Evolutionary conservation across 2,329 filamentous ascomycete species (phyloP).

Genomic region (Tolypocladium amazonense): DNA sequence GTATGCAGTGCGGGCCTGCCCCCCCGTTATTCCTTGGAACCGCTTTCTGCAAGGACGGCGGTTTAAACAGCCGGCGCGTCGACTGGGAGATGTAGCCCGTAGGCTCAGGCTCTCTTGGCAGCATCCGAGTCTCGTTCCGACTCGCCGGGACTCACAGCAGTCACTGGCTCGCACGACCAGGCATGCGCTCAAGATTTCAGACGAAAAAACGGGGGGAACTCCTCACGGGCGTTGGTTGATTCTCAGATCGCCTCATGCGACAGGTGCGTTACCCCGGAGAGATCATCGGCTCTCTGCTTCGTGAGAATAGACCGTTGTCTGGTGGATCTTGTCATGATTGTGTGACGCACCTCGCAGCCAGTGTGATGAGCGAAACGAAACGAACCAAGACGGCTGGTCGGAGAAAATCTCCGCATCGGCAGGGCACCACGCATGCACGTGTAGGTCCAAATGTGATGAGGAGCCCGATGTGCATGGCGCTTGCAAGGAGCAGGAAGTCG

Average conservation of each 20-base stretch:
- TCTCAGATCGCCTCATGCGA: constrained; percentile 1
- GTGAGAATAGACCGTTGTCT: background rate
- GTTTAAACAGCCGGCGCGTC: background rate
- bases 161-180: background rate
- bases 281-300: background rate
- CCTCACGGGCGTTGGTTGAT: background rate
- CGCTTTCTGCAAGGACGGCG: background rate
- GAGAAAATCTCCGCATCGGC: background rate
- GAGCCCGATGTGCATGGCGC: background rate
- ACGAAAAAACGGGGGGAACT: background rate
- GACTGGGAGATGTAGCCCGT: background rate
- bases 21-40: background rate
- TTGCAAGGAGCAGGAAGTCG: background rate
- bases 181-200: background rate
- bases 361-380: background rate
- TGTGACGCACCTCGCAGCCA: background rate
- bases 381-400: background rate
- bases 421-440: background rate
- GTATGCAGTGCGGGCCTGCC: background rate
- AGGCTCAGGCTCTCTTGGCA: background rate
- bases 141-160: background rate
- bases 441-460: background rate
- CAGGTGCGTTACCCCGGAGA: background rate
- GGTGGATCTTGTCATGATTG: background rate
- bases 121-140: background rate